phyloP scores from a whole-genome alignment of 768 basidiomycete genomes.

The Mycena galericulata region DNA sequence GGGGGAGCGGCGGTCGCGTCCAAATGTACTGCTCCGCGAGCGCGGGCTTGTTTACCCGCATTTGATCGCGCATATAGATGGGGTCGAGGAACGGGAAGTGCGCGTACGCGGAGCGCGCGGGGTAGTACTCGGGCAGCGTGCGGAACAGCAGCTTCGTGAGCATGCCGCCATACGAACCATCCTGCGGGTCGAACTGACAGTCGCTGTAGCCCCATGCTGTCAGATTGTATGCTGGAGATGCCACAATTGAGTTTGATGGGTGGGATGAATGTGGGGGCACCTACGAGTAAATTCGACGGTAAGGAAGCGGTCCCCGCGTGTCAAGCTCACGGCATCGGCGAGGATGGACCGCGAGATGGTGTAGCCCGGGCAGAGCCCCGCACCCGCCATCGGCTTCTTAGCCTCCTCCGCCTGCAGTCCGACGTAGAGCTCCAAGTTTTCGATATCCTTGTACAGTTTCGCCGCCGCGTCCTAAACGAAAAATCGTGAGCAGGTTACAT shows the following conservation, averaged over 20 bases:
- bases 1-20: conserved; percentile 57
- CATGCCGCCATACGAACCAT: conserved; percentile 83
- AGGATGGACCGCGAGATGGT: conserved; percentile 90
- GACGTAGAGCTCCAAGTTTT: conserved; percentile 85
- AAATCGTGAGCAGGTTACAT: not conserved
- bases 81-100: conserved; percentile 88
- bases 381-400: conserved; percentile 72
- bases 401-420: conserved; percentile 81
- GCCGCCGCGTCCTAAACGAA: conserved; percentile 66
- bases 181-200: conserved; percentile 69
- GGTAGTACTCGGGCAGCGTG: conserved; percentile 77
- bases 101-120: conserved; percentile 72
- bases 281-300: conserved; percentile 82
- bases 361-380: conserved; percentile 85
- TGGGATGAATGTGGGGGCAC: conserved; percentile 38
- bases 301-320: conserved; percentile 83
- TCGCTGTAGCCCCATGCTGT: conserved; percentile 86
- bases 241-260: not conserved
- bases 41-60: conserved; percentile 47
- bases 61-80: conserved; percentile 53
- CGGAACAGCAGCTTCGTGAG: conserved; percentile 80
- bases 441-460: conserved; percentile 75
- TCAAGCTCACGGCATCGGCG: conserved; percentile 79
- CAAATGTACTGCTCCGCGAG: conserved; percentile 66
- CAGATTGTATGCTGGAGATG: conserved; percentile 69